Evolutionary conservation across 2,329 filamentous ascomycete genomes (phyloP), one percentile per base, ranked within the genome.

Genomic region (Westerdykella sp.): DNA sequence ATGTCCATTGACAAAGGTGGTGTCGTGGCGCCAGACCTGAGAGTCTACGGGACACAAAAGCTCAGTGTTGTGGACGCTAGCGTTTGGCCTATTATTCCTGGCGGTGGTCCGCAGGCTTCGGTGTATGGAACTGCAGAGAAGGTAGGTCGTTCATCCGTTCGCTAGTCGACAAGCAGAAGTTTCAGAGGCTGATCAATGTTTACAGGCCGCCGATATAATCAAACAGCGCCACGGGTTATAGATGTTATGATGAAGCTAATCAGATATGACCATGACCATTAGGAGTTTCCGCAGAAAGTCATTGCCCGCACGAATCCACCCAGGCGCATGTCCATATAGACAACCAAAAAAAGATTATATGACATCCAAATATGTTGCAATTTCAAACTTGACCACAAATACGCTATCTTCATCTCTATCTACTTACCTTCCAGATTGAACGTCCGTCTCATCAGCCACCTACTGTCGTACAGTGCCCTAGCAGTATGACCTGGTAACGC

Each of bases 61-160:
- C 13, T 62, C 34, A 49, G 59, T 10, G 55, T 62, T 9, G 51
- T 57, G 10, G 59, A 62, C 44, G 51, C 48, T 12, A 59, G 56
- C 41, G 44, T 53, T 11, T 54, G 48, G 47, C 57, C 56, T 15
- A 28, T 52, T 43, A 39, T 55, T 23, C 43, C 47, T 13, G 44
- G 42, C 10, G 45, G 45, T 18, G 48, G 49, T 2, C 47, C 50
- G 2, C 41, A 48, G 40, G 47, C 49, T 10, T 55, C 45, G 36
- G 48, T 55, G 2, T 56, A 56, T 44, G 53, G 46, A 7, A 45
- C 35, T 9, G 53, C 50, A 34, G 53, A 56, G 42, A 56, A 54
- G 45, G 53, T 50, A n/a, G 36, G 47, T 41, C 22, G 32, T 39
- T 13, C 41, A 47, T 40, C 11, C 38, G 12, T 41, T 49, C 28